Evolutionary conservation across 768 basidiomycete genomes (phyloP), one percentile per base, ranked within the genome.

Genomic region (Macrocybe gigantea): DNA sequence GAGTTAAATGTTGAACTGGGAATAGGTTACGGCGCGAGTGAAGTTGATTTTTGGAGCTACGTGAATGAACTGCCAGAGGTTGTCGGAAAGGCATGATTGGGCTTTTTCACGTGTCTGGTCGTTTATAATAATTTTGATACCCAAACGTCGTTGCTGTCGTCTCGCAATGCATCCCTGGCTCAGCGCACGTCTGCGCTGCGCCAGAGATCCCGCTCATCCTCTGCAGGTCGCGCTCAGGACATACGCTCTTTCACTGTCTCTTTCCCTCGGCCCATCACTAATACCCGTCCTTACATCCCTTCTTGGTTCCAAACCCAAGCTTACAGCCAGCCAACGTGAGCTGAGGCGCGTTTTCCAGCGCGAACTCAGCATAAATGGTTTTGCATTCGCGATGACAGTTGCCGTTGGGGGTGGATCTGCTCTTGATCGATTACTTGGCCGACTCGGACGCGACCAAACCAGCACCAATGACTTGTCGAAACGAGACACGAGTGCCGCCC

Each of bases 41-140:
- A 73, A 46, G 62, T 83, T 8, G 79, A 85, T 52, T 88, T 87
- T 54, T 88, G 82, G 80, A 87, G 85, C 53, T 87, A 86, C 56
- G 58, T 60, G 7, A 60, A 59, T 47, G 56, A 49, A 30, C 47
- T 60, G 41, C 50, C 36, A 13, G 56, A 56, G 39, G 13, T 49
- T n/a, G 12, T 48, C 43, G 41, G 33, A 42, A 9, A 49, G n/a
- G 39, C 36, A 33, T 51, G 46, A 44, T 43, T 22, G 22, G 22
- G 4, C 22, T 22, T 22, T 22, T 22, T 22, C 22, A 22, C 22
- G 22, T 22, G 22, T 22, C 22, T 22, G 22, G 22, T 22, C 22
- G 22, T 22, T 22, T 22, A 22, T 22, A 22, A 22, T 22, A 22
- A 22, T 22, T 4, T 22, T 22, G 22, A 22, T 22, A 22, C 22